Percentiles rank a stretch among this genome's conserved stretches.
These are phyloP conservation scores for Lactarius vividus DNA, from an alignment of 768 basidiomycete genomes.

Conservation along the genomic window DNA sequence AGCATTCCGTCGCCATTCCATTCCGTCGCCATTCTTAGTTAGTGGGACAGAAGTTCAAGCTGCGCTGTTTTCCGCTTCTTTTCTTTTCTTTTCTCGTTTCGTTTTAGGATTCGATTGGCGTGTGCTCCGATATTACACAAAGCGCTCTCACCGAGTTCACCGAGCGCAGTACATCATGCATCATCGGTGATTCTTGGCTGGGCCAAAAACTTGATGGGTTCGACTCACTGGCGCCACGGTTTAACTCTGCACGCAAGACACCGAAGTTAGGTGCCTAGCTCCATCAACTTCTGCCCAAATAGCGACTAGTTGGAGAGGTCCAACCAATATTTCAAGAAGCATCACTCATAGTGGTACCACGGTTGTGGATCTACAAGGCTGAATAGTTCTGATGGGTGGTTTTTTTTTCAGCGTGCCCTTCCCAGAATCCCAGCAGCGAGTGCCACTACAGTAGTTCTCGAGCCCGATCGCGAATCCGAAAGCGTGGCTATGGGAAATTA, in stretches of 20 bases:
- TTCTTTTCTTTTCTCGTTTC: background rate
- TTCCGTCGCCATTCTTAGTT: background rate
- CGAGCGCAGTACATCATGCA: background rate
- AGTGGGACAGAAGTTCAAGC: background rate
- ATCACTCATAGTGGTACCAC: background rate
- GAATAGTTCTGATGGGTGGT: background rate
- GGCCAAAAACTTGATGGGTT: background rate
- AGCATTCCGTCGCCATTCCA: background rate
- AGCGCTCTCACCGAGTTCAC: background rate
- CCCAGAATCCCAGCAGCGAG: background rate
- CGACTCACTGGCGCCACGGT: background rate
- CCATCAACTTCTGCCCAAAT: too few species aligned
- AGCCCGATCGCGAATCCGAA: background rate
- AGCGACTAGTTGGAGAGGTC: too few species aligned
- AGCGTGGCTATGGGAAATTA: background rate
- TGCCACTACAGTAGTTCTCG: background rate
- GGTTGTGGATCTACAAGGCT: background rate
- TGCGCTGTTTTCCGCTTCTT: background rate
- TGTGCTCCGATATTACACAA: background rate
- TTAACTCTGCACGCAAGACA: background rate
- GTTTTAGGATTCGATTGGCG: background rate
- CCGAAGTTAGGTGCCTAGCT: background rate
- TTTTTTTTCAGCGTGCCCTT: background rate
- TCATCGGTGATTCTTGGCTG: background rate
- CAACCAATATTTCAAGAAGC: background rate